Evolutionary conservation across 2,329 filamentous ascomycete genomes (phyloP).

Genomic region (Exutisphaerella laricina): DNA sequence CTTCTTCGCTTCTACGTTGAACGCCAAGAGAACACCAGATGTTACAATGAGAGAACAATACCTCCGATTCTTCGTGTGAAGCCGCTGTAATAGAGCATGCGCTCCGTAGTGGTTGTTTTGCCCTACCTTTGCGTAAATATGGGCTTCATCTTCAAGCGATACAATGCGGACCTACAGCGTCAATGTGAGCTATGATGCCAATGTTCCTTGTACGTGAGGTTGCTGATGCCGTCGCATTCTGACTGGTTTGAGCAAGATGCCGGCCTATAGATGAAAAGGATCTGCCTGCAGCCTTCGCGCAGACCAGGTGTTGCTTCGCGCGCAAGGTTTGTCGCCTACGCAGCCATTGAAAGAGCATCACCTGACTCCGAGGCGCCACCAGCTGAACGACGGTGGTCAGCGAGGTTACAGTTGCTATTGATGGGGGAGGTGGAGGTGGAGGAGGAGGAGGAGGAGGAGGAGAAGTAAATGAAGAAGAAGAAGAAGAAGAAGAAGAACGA

Average conservation of each 20-base stretch:
- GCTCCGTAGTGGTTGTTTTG: constrained; percentile 97
- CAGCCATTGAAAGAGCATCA: constrained; percentile 22
- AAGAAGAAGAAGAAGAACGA: too few species aligned
- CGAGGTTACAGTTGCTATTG: too few species aligned
- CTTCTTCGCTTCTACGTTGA: too few species aligned
- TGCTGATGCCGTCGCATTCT: constrained; percentile 2
- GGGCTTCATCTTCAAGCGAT: not conserved
- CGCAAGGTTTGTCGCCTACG: constrained; percentile 14
- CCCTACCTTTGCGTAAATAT: constrained; percentile 48
- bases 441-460: too few species aligned
- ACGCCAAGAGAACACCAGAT: too few species aligned
- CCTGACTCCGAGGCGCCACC: constrained; percentile 3
- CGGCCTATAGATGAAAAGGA: constrained; percentile 8
- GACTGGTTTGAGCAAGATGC: constrained; percentile 8
- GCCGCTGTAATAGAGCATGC: constrained; percentile 96
- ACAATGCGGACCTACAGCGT: constrained; percentile 56
- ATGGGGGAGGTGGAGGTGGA: too few species aligned
- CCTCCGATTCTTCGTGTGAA: constrained; percentile 78
- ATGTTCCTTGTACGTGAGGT: constrained; percentile 56
- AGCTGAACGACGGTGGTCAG: not conserved
- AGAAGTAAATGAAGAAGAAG: too few species aligned
- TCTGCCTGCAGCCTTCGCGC: constrained; percentile 3
- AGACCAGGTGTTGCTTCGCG: not conserved
- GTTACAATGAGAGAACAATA: constrained; percentile 33
- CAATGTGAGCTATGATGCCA: constrained; percentile 97